These are phyloP conservation scores for Dalechampia spathulata DNA, from an alignment of 441 rosid genomes.

Conservation along the genomic window DNA sequence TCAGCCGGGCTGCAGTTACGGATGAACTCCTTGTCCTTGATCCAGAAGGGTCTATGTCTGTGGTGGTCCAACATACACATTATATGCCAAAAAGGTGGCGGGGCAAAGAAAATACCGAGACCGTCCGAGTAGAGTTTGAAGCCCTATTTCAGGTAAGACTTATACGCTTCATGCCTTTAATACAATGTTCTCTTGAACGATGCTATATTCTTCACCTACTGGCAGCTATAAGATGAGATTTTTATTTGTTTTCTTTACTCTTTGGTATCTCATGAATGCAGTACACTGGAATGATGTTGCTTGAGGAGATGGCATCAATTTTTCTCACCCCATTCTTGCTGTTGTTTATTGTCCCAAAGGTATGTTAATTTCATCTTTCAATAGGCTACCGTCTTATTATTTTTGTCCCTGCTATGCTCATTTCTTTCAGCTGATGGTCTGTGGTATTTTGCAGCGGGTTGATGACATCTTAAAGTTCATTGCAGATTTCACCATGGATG, in stretches of 20 bases:
- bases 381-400: slow-evolving; percentile 6
- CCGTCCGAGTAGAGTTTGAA: slow-evolving; percentile 76
- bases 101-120: slow-evolving; percentile 73
- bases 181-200: slow-evolving; percentile 1
- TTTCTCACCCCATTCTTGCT: slow-evolving; percentile 94
- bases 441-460: slow-evolving; percentile 65
- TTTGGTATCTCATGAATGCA: slow-evolving; percentile 26
- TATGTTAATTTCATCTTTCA: slow-evolving; percentile 16
- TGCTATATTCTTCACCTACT: not conserved
- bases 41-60: slow-evolving; percentile 82
- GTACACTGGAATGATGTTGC: slow-evolving; percentile 96
- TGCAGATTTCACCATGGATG: slow-evolving; percentile 61
- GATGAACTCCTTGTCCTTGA: slow-evolving; percentile 87
- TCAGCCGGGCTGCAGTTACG: slow-evolving; percentile 82
- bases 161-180: not conserved
- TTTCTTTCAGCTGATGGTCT: slow-evolving; percentile 12
- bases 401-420: slow-evolving; percentile 1
- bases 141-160: slow-evolving; percentile 80
- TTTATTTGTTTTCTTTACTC: slow-evolving; percentile 4
- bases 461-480: slow-evolving; percentile 93
- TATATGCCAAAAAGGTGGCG: slow-evolving; percentile 99
- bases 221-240: not conserved
- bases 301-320: slow-evolving; percentile 97
- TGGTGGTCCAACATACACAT: slow-evolving; percentile 90
- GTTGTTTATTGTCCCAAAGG: slow-evolving; percentile 86